These are phyloP conservation scores for Crithidia thermophila DNA, from an alignment of 208 protist genomes.

Conservation along the genomic window DNA sequence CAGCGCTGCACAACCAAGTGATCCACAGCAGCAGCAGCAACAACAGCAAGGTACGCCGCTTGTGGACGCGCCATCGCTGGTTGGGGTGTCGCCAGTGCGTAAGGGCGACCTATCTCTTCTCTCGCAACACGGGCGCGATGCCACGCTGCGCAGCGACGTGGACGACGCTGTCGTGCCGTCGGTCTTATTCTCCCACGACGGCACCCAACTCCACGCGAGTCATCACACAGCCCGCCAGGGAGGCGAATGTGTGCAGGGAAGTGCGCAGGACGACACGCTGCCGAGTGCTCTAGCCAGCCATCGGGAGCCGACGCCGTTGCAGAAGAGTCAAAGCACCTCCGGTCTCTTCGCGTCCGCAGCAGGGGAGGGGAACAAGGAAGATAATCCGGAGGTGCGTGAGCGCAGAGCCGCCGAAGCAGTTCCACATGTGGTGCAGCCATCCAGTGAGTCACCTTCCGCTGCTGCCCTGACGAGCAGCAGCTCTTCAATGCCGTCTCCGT, in stretches of 20 bases:
- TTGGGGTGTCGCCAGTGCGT: constrained; percentile 4
- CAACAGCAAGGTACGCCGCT: not conserved
- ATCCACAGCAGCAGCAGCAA: too few relatives aligned
- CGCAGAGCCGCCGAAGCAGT: too few relatives aligned
- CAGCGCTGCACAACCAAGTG: too few relatives aligned
- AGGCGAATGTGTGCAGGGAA: not conserved
- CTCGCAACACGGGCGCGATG: not conserved
- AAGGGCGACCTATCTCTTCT: not conserved
- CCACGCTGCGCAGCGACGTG: not conserved
- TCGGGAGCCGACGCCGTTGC: constrained; percentile 7
- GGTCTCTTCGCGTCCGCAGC: constrained; percentile 11
- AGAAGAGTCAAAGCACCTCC: not conserved
- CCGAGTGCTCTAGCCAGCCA: constrained; percentile 9
- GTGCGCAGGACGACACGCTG: not conserved
- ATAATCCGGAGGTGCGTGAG: too few relatives aligned
- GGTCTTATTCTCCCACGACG: constrained; percentile 1
- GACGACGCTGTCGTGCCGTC: not conserved
- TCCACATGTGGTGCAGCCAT: not conserved
- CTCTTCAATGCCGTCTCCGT: not conserved
- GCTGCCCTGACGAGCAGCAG: not conserved
- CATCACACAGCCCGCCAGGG: too few relatives aligned
- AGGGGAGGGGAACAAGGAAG: not conserved
- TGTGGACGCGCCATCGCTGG: constrained; percentile 1
- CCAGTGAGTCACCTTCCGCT: not conserved
- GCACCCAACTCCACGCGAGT: too few relatives aligned